Conservation (phyloP, 169 alveolate genomes). For the Eimeria maxima region DNA sequence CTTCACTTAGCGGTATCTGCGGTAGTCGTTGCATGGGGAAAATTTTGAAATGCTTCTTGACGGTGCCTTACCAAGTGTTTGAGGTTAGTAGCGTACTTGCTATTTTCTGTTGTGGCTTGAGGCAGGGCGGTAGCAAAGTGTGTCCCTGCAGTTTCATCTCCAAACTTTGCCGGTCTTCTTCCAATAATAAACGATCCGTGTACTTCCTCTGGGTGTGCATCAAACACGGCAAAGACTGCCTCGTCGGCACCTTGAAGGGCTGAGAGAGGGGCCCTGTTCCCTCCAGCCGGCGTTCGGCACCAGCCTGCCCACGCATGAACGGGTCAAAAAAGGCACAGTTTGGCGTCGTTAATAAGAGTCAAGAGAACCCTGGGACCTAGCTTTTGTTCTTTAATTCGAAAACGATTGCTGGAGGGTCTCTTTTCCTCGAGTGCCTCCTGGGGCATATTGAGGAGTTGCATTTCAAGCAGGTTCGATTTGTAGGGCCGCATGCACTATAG, state of each 20-base stretch:
- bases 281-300: slow-evolving; percentile 42
- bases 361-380: background rate
- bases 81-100: background rate
- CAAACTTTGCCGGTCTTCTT: slow-evolving; percentile 36
- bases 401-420: background rate
- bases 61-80: background rate
- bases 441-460: background rate
- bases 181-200: slow-evolving; percentile 54
- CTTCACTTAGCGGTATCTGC: background rate
- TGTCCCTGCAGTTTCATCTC: background rate
- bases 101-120: background rate
- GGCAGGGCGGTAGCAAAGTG: background rate
- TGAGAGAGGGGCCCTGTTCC: slow-evolving; percentile 39
- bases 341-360: background rate
- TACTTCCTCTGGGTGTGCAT: slow-evolving; percentile 11
- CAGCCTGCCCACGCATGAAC: slow-evolving; percentile 9
- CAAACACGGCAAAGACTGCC: slow-evolving; percentile 51
- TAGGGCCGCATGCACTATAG: background rate
- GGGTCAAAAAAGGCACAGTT: background rate
- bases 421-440: background rate
- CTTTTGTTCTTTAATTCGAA: background rate
- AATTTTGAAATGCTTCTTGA: background rate
- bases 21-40: background rate
- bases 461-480: background rate
- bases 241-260: slow-evolving; percentile 20